Evolutionary conservation across 805 yeast genomes (phyloP).

Genomic region (Monosporozyma solicola): DNA sequence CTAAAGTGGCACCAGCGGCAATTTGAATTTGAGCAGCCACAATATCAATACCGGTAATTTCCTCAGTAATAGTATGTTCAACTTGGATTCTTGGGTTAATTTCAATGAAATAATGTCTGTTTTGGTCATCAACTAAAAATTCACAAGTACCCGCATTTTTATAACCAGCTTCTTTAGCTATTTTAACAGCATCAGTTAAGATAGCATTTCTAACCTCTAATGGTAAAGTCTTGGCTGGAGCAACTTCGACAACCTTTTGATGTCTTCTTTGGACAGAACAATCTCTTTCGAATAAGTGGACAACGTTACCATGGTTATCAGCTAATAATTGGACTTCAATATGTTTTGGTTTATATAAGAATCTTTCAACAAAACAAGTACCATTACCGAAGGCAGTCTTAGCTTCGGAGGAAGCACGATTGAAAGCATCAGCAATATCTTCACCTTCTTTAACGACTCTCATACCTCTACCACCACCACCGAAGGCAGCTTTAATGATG

Average conservation of each 20-base stretch:
- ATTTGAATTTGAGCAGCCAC: conserved; percentile 98
- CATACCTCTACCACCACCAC: conserved; percentile 99
- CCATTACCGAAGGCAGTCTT: conserved; percentile 96
- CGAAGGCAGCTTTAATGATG: conserved; percentile 96
- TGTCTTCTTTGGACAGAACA: conserved; percentile 99
- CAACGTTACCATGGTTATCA: conserved; percentile 87
- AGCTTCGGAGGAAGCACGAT: conserved; percentile 92
- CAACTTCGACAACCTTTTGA: conserved; percentile 97
- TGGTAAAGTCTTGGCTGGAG: conserved; percentile 92
- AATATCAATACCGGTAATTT: conserved; percentile 94
- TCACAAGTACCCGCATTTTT: conserved; percentile 98
- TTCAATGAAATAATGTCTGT: conserved; percentile 95
- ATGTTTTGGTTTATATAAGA: conserved; percentile 91
- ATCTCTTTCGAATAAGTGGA: conserved; percentile 94
- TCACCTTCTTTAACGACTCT: conserved; percentile 97
- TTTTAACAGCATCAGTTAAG: conserved; percentile 85
- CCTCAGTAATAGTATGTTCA: conserved; percentile 98
- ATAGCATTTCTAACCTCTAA: conserved; percentile 80
- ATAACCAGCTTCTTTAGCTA: conserved; percentile 83
- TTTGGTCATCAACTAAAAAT: conserved; percentile 84
- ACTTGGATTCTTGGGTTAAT: conserved; percentile 98
- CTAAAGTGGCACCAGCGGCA: conserved; percentile 94
- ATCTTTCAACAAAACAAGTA: conserved; percentile 94
- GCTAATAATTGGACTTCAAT: conserved; percentile 95
- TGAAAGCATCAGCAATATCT: conserved; percentile 81